A percentile compares a stretch with the other conserved stretches of the same genome.
phyloP scores from a whole-genome alignment of 805 yeast genomes.

The Pichia californica region DNA sequence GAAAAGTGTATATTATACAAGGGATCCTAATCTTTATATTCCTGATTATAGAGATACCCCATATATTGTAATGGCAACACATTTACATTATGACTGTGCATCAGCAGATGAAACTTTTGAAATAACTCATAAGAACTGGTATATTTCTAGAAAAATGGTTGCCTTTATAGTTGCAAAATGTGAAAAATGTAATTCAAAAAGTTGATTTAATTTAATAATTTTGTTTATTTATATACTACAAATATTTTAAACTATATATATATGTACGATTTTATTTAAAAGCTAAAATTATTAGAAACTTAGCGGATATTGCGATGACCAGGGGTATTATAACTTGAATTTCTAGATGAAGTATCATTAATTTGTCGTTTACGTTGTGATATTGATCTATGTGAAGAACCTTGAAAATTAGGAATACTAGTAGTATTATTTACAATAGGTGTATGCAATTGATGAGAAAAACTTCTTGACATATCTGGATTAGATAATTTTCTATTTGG shows the following conservation, averaged over 20 bases:
- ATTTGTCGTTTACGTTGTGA: conserved; percentile 6
- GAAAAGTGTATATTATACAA: conserved; percentile 21
- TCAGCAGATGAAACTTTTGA: conserved; percentile 20
- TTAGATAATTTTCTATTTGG: conserved; percentile 2
- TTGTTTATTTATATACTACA: too few relatives aligned
- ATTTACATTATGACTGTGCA: conserved; percentile 21
- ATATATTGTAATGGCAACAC: conserved; percentile 27
- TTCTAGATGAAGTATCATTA: conserved; percentile 1
- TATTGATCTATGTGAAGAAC: conserved; percentile 3
- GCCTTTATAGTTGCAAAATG: conserved; percentile 22
- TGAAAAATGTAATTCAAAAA: conserved; percentile 13
- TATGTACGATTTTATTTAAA: too few relatives aligned
- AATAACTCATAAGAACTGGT: conserved; percentile 25
- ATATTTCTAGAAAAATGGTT: conserved; percentile 25
- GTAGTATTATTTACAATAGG: conserved; percentile 11
- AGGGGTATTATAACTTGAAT: conserved; percentile 7
- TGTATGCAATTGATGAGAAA: conserved; percentile 10
- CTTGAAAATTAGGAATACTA: conserved; percentile 3
- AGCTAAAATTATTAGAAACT: neutral
- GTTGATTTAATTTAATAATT: neutral
- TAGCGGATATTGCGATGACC: conserved; percentile 10
- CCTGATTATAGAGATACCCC: conserved; percentile 27
- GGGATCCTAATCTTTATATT: conserved; percentile 24
- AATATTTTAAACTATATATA: too few relatives aligned
- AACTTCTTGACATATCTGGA: conserved; percentile 4